Percentiles rank a stretch among this genome's conserved stretches.
Evolutionary conservation across 768 basidiomycete species (phyloP).

Genomic region (Hydnomerulius pinastri): DNA sequence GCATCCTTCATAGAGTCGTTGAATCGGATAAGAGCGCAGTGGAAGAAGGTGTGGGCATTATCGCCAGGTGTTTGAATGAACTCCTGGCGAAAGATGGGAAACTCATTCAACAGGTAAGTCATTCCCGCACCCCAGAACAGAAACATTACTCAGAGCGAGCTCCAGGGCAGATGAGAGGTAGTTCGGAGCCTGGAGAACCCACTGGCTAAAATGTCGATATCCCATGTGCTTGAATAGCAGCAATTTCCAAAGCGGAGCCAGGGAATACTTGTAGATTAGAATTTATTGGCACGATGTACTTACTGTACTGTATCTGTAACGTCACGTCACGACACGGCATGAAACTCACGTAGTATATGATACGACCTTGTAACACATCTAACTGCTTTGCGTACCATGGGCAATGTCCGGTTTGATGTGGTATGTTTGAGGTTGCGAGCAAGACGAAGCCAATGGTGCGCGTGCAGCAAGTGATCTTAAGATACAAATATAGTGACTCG

Average conservation of each 20-base stretch:
- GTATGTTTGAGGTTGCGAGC: too few species aligned
- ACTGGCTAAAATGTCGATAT: too few species aligned
- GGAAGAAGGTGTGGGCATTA: conserved; percentile 63
- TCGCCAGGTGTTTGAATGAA: conserved; percentile 70
- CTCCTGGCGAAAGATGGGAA: conserved; percentile 47
- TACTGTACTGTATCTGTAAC: conserved; percentile 24
- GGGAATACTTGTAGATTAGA: conserved; percentile 11
- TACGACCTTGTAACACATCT: conserved; percentile 11
- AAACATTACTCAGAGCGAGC: not conserved
- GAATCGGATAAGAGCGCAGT: conserved; percentile 54
- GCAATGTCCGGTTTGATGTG: too few species aligned
- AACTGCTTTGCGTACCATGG: too few species aligned
- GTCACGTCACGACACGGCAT: conserved; percentile 2
- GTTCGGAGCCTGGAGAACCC: too few species aligned
- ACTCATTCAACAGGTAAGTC: conserved; percentile 19
- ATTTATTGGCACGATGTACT: conserved; percentile 6
- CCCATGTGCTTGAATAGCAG: conserved; percentile 1
- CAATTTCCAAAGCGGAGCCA: conserved; percentile 19
- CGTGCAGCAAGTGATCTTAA: too few species aligned
- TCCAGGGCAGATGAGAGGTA: conserved; percentile 20
- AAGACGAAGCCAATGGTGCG: too few species aligned
- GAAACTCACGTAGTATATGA: conserved; percentile 1
- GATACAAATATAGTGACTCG: too few species aligned
- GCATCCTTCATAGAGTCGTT: conserved; percentile 52
- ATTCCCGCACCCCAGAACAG: not conserved